Base-by-base conservation (phyloP, 345 rosid species). In the Salix purpurea region DNA sequence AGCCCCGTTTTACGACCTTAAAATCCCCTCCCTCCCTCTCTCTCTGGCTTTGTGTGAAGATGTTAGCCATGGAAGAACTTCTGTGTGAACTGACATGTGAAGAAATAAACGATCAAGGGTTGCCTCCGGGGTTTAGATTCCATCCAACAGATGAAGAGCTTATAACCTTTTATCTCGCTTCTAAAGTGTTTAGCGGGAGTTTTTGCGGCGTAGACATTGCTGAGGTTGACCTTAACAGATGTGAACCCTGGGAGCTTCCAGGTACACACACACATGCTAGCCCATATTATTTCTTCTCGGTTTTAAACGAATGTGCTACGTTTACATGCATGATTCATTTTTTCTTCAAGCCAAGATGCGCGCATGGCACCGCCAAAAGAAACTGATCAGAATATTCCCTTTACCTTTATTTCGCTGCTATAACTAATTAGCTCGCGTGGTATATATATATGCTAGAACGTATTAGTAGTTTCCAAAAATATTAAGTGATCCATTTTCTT, bases 161-260 rank as follows among this genome's bases (percentile, higher is more conserved):
- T 67, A 80, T 96, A 28, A 91, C 94, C 16, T 96, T 92, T 78
- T 96, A 96, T 81, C 81, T 96, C 30, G 97, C 95, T 74, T 90
- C 99, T 0, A 96, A 96, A 84, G 91, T 96, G 73, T 90, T 93
- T 67, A 81, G 87, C 74, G 96, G 97, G 37, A 78, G 78, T 80
- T 89, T 93, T 52, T 87, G 86, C 48, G 99, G 95, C 18, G 78
- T 96, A 5, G 86, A 90, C 61, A 91, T 96, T 7, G 87, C 92
- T 18, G 99, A 96, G 82, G 87, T 96, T 82, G 98, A 96, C 77
- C 97, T 96, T 58, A 94, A 96, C 74, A 84, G 94, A 40, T 96
- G 97, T 48, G 99, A 96, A 65, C 99, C 98, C 15, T 96, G 99
- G 99, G 98, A 96, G 77, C 97, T 96, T 48, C 99, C 99, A 5